Percentiles rank a stretch among this genome's conserved stretches.
Conservation (phyloP, 140 eudicot genomes). For the Cichorium intybus region DNA sequence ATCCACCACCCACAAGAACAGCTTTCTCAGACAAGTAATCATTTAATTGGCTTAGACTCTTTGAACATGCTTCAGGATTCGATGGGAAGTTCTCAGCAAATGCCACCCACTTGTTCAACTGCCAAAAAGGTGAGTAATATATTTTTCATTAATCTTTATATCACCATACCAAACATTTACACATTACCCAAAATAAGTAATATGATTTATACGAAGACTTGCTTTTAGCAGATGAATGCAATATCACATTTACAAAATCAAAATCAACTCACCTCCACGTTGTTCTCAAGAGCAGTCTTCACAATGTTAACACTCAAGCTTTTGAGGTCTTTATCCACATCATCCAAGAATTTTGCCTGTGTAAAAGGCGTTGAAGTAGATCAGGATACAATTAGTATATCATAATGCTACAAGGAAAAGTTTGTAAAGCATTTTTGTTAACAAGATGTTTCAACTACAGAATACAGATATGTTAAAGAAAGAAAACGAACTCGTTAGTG, state of each 20-base stretch:
- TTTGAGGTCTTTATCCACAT: constrained; percentile 39
- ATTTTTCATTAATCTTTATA: too few species aligned
- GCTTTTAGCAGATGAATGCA: not conserved
- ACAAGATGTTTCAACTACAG: too few species aligned
- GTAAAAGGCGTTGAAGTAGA: not conserved
- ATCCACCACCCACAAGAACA: constrained; percentile 71
- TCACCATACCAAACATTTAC: too few species aligned
- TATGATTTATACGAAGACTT: not conserved
- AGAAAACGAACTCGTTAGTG: not conserved
- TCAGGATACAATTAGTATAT: not conserved
- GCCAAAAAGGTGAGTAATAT: constrained; percentile 27
- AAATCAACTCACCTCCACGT: constrained; percentile 42
- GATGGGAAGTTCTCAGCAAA: constrained; percentile 57
- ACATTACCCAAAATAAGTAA: constrained; percentile 5
- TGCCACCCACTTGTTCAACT: constrained; percentile 64
- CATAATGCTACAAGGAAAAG: not conserved
- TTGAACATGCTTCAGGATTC: constrained; percentile 42
- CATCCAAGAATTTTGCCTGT: constrained; percentile 48
- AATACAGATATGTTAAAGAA: not conserved
- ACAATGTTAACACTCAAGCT: constrained; percentile 49
- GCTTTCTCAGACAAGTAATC: constrained; percentile 50
- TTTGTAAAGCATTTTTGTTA: not conserved
- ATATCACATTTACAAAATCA: constrained; percentile 12
- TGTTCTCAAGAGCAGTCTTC: constrained; percentile 33
- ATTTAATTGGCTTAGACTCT: constrained; percentile 51